phyloP scores from a whole-genome alignment of 1,284 basidiomycete genomes.

The Apiotrichum gracile region DNA sequence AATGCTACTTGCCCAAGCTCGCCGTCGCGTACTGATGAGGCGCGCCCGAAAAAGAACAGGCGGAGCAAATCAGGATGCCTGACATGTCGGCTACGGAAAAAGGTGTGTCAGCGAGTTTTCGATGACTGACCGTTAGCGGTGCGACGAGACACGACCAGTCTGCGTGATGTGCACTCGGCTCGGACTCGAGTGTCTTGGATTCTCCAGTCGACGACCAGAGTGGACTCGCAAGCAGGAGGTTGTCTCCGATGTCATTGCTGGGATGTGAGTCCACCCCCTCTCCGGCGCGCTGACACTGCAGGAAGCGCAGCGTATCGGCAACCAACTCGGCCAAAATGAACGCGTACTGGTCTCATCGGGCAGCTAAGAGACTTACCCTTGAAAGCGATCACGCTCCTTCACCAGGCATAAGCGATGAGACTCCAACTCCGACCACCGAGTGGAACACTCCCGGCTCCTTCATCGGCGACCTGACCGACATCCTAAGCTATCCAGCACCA shows the following conservation, averaged over 20 bases:
- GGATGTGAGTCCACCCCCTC: constrained; percentile 2
- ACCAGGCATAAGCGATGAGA: not conserved
- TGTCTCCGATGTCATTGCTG: constrained; percentile 1
- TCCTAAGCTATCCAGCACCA: not conserved
- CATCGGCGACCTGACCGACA: not conserved
- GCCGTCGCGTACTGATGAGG: not conserved
- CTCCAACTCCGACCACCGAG: not conserved
- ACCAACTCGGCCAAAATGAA: not conserved
- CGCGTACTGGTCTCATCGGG: not conserved
- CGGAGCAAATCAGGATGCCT: constrained; percentile 17
- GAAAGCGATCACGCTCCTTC: not conserved
- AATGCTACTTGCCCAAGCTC: not conserved
- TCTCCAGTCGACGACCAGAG: constrained; percentile 72
- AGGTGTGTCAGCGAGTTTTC: constrained; percentile 5
- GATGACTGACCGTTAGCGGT: constrained; percentile 55
- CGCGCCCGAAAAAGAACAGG: not conserved
- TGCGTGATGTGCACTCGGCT: constrained; percentile 72
- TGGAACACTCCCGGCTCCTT: not conserved
- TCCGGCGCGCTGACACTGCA: not conserved
- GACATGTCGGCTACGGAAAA: constrained; percentile 23
- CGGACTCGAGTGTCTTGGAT: constrained; percentile 74
- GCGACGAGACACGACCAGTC: constrained; percentile 62
- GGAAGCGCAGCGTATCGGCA: constrained; percentile 1
- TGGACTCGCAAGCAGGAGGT: constrained; percentile 55
- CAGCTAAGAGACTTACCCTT: not conserved